These are phyloP conservation scores for Xylaria acuta DNA, from an alignment of 495 filamentous ascomycete species.

Conservation along the genomic window DNA sequence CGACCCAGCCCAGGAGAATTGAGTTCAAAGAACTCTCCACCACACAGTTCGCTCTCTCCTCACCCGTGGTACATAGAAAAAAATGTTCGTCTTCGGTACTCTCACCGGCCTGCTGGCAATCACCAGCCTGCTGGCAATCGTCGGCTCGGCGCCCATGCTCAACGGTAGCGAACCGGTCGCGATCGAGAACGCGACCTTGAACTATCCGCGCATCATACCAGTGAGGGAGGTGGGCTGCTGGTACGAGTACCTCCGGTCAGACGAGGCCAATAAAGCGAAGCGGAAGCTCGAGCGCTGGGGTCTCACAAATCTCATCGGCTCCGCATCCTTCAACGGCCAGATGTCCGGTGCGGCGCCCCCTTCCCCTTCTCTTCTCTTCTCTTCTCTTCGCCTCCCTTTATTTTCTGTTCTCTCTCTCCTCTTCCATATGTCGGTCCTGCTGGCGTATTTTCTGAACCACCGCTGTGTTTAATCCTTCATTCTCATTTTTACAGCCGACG, in stretches of 20 bases:
- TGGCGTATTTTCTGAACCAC: too few species aligned
- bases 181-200: background rate
- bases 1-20: background rate
- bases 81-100: background rate
- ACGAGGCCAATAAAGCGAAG: background rate
- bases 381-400: too few species aligned
- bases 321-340: background rate
- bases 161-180: background rate
- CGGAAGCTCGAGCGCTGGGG: background rate
- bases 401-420: background rate
- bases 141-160: background rate
- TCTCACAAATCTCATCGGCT: background rate
- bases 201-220: background rate
- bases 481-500: too few species aligned
- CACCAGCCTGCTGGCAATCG: background rate
- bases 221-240: slow-evolving; percentile 21
- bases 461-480: too few species aligned
- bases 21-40: too few species aligned
- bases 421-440: background rate
- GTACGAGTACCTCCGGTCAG: background rate
- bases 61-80: too few species aligned
- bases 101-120: background rate
- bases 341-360: background rate
- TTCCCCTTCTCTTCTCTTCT: background rate
- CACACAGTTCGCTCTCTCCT: background rate